Conservation (phyloP, 2,329 filamentous ascomycete genomes). For the Sphaerulina vaccinii region DNA sequence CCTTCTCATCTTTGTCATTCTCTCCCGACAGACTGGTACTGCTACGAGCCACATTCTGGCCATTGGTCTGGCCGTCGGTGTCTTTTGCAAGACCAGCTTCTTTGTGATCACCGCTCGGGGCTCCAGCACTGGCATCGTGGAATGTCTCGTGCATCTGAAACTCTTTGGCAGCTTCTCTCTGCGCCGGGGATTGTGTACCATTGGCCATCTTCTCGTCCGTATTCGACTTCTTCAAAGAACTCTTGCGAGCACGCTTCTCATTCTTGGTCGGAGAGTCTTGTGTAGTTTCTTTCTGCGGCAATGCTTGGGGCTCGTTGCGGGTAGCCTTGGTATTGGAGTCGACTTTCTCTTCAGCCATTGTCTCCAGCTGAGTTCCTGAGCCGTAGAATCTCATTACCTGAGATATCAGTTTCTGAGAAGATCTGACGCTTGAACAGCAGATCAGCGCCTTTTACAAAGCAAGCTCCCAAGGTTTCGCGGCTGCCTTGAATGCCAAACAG, state of each 20-base stretch:
- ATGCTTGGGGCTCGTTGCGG: neutral
- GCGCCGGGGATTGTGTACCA: slow-evolving; percentile 4
- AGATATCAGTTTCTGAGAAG: neutral
- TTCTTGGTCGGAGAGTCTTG: slow-evolving; percentile 5
- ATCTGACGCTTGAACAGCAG: neutral
- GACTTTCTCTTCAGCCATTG: slow-evolving; percentile 7
- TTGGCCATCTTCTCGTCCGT: slow-evolving; percentile 1
- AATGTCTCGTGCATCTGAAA: slow-evolving; percentile 13
- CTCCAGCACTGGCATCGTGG: slow-evolving; percentile 2
- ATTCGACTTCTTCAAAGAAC: slow-evolving; percentile 1
- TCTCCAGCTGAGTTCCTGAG: slow-evolving; percentile 3
- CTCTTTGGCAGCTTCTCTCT: slow-evolving; percentile 10
- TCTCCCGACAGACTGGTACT: slow-evolving; percentile 10
- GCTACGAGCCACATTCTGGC: neutral
- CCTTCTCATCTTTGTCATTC: slow-evolving; percentile 4
- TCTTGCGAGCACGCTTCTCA: slow-evolving; percentile 2
- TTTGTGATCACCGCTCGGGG: neutral
- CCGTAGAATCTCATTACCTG: slow-evolving; percentile 6
- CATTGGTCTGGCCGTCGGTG: neutral
- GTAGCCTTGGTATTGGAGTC: neutral
- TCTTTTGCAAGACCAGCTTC: slow-evolving; percentile 2
- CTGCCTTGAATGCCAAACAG: slow-evolving; percentile 10
- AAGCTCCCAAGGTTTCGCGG: slow-evolving; percentile 5
- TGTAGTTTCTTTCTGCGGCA: neutral
- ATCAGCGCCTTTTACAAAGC: slow-evolving; percentile 1